A percentile compares a stretch with the other conserved stretches of the same genome.
These are phyloP conservation scores for Pittosporum tobira DNA, from an alignment of 129 eudicot species.

Conservation along the genomic window DNA sequence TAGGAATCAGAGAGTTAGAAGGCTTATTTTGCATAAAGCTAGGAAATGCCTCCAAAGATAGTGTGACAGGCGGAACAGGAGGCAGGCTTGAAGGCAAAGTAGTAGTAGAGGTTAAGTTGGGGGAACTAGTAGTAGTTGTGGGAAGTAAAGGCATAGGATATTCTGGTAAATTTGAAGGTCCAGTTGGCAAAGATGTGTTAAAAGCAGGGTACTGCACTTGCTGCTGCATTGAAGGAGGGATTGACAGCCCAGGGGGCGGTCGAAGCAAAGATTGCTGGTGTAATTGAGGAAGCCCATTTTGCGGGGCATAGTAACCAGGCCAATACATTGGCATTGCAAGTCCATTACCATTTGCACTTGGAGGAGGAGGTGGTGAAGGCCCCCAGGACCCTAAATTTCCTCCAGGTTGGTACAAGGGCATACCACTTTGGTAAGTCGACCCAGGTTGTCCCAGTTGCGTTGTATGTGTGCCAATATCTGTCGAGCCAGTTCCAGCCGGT, in stretches of 20 bases:
- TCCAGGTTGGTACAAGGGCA: constrained; percentile 71
- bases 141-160: constrained; percentile 32
- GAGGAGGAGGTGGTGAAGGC: constrained; percentile 55
- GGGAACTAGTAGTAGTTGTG: constrained; percentile 24
- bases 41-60: constrained; percentile 34
- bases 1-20: constrained; percentile 22
- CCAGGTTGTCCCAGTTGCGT: constrained; percentile 60
- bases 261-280: constrained; percentile 64
- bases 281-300: constrained; percentile 65
- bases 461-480: constrained; percentile 41
- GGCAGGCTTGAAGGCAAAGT: constrained; percentile 39
- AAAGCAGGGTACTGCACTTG: constrained; percentile 59
- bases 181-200: constrained; percentile 44
- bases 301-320: constrained; percentile 73
- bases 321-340: constrained; percentile 91
- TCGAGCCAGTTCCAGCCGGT: constrained; percentile 33
- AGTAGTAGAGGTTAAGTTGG: constrained; percentile 27
- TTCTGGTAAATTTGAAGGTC: constrained; percentile 45
- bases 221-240: constrained; percentile 61
- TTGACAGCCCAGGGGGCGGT: constrained; percentile 54
- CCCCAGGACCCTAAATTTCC: constrained; percentile 75
- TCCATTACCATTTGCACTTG: constrained; percentile 46
- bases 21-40: constrained; percentile 32
- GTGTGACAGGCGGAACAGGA: constrained; percentile 33
- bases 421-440: constrained; percentile 52